A percentile compares a stretch with the other conserved stretches of the same genome.
Conservation (phyloP, 352 stramenopile species). For the Phytophthora meadii region DNA sequence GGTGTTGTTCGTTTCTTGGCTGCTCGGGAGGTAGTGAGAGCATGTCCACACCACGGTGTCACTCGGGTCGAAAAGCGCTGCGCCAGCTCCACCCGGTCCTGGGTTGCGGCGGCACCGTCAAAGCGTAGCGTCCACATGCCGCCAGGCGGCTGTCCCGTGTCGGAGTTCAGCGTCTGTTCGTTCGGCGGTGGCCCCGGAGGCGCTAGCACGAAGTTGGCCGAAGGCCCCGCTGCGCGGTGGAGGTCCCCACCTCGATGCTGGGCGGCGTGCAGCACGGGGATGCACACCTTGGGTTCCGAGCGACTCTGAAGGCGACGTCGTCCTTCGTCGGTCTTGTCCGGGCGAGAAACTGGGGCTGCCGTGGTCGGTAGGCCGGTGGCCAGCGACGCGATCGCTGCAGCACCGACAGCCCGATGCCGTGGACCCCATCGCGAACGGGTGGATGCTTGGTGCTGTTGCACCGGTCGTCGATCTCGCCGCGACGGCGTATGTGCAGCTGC, state of each 20-base stretch:
- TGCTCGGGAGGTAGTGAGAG: slow-evolving; percentile 18
- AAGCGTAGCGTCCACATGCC: not conserved
- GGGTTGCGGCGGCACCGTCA: slow-evolving; percentile 24
- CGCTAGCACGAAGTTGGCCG: not conserved
- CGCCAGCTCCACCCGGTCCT: slow-evolving; percentile 12
- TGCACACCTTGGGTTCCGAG: too few relatives aligned
- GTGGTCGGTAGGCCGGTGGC: too few relatives aligned
- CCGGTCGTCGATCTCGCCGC: too few relatives aligned
- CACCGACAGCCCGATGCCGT: not conserved
- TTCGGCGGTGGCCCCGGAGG: not conserved
- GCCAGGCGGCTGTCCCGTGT: too few relatives aligned
- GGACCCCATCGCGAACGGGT: slow-evolving; percentile 1
- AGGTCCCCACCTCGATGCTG: too few relatives aligned
- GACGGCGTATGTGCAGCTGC: not conserved
- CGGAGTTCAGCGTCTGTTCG: too few relatives aligned
- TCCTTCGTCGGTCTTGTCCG: too few relatives aligned
- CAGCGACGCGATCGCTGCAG: not conserved
- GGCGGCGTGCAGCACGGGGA: too few relatives aligned
- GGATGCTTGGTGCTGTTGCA: too few relatives aligned
- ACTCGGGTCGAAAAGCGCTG: slow-evolving; percentile 13
- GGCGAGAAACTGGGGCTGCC: too few relatives aligned
- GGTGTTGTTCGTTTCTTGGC: slow-evolving; percentile 34
- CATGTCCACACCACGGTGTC: slow-evolving; percentile 26
- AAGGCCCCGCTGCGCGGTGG: too few relatives aligned
- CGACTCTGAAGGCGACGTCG: too few relatives aligned